A percentile compares a stretch with the other conserved stretches of the same genome.
phyloP scores from a whole-genome alignment of 441 rosid genomes.

The Erysimum cheiri region DNA sequence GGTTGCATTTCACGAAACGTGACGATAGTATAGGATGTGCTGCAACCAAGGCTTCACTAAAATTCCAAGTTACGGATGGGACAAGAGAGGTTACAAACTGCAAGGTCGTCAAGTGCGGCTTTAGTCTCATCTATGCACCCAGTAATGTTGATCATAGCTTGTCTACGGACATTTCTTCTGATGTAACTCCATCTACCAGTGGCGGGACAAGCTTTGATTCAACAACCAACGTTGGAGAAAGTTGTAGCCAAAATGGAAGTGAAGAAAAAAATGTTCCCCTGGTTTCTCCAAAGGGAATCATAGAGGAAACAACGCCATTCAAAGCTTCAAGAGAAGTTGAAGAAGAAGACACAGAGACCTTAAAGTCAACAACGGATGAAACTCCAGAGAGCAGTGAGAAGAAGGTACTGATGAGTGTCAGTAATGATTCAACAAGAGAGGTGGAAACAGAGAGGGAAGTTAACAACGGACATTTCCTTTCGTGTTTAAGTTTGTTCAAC shows the following conservation, averaged over 20 bases:
- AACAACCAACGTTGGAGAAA: background rate
- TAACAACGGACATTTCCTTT: background rate
- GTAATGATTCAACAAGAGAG: too few species aligned
- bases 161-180: background rate
- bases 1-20: constrained; percentile 10
- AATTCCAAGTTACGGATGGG: constrained; percentile 33
- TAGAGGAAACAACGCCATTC: background rate
- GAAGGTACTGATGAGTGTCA: too few species aligned
- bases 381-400: too few species aligned
- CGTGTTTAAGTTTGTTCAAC: background rate
- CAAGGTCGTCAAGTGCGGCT: constrained; percentile 34
- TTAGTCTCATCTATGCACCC: constrained; percentile 36
- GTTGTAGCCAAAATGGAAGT: background rate
- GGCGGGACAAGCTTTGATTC: background rate
- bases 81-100: constrained; percentile 24
- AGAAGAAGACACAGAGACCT: background rate
- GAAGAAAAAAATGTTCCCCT: background rate
- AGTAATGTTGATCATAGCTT: constrained; percentile 22
- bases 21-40: background rate
- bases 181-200: background rate
- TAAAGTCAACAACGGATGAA: background rate
- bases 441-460: too few species aligned
- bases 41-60: constrained; percentile 17
- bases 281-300: background rate
- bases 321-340: background rate